phyloP scores from a whole-genome alignment of 768 basidiomycete species.

The Fibroporia radiculosa region DNA sequence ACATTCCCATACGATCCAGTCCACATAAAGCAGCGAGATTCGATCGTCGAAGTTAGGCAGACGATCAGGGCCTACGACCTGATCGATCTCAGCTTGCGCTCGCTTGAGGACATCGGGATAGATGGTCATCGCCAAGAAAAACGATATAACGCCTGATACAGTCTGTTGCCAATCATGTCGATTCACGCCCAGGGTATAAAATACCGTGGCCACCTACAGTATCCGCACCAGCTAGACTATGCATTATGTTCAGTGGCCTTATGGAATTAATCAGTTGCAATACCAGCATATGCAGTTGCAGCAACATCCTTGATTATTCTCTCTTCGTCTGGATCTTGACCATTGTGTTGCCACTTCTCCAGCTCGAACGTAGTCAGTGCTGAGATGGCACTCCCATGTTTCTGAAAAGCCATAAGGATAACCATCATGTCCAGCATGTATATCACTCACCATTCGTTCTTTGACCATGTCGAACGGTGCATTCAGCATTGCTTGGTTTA shows the following conservation, averaged over 20 bases:
- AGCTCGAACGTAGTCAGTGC: conserved; percentile 1
- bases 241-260: neutral
- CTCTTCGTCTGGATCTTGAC: conserved; percentile 12
- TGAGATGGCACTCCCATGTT: neutral
- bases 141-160: conserved; percentile 16
- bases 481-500: conserved; percentile 7
- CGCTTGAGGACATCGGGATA: conserved; percentile 25
- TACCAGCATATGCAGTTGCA: conserved; percentile 15
- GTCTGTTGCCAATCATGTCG: too few species aligned
- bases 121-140: conserved; percentile 26
- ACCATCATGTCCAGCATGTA: neutral
- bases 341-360: neutral
- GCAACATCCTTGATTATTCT: conserved; percentile 14
- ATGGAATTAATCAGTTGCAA: neutral
- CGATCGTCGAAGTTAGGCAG: conserved; percentile 23
- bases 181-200: neutral
- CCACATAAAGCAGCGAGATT: conserved; percentile 20
- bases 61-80: conserved; percentile 27
- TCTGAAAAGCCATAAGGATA: too few species aligned
- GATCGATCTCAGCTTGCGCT: conserved; percentile 32
- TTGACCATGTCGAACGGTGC: conserved; percentile 11
- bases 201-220: conserved; percentile 7
- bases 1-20: conserved; percentile 24
- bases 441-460: neutral
- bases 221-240: conserved; percentile 13